phyloP scores from a whole-genome alignment of 176 grass and related monocot species.

The Eremochloa ophiuroides region DNA sequence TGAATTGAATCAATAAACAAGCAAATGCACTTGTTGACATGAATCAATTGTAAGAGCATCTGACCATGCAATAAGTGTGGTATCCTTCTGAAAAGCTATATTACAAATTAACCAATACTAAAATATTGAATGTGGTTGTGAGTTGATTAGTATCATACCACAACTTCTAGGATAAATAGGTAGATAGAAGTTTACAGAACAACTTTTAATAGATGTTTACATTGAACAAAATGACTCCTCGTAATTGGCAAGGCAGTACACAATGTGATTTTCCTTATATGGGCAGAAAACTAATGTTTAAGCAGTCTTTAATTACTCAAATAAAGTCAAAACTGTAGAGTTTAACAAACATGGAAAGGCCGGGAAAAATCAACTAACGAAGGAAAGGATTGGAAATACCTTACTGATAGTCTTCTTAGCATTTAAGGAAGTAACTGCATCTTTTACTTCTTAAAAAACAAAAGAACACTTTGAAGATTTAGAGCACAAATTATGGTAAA shows the following conservation, averaged over 20 bases:
- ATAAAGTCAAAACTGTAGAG: no score
- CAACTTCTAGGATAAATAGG: not conserved
- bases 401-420: constrained; percentile 62
- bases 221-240: not conserved
- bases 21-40: not conserved
- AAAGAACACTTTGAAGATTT: not conserved
- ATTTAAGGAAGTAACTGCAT: constrained; percentile 38
- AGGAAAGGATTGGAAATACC: constrained; percentile 1
- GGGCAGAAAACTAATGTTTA: not conserved
- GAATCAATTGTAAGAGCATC: not conserved
- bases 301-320: no score
- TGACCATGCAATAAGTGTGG: not conserved
- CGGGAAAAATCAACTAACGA: not conserved
- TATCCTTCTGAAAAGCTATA: not conserved
- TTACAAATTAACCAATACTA: not conserved
- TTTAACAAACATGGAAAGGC: not conserved
- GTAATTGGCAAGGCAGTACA: not conserved
- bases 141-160: not conserved
- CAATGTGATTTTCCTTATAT: not conserved
- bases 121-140: not conserved
- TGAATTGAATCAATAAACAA: not conserved
- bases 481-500: not conserved
- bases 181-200: not conserved
- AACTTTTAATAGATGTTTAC: not conserved
- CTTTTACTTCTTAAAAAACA: constrained; percentile 61